Percentiles rank a stretch among this genome's conserved stretches.
These are phyloP conservation scores for Cercospora sp. DNA, from an alignment of 2,329 filamentous ascomycete genomes.

Conservation along the genomic window DNA sequence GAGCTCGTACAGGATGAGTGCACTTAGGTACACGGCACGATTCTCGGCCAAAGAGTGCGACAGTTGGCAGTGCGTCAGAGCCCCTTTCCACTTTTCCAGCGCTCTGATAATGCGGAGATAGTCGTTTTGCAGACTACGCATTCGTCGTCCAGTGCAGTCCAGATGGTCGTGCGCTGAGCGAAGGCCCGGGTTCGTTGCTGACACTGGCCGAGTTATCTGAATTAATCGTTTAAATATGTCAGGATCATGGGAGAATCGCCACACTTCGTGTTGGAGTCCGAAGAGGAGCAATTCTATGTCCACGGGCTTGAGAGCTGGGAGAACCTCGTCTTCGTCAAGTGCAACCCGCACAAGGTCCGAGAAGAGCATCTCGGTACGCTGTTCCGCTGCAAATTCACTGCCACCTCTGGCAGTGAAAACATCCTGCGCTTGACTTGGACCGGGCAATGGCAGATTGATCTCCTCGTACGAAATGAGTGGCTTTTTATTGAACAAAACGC, in stretches of 20 bases:
- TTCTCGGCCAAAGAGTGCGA: background rate
- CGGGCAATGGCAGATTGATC: slow-evolving; percentile 21
- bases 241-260: slow-evolving; percentile 26
- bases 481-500: slow-evolving; percentile 20
- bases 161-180: no score
- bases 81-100: background rate
- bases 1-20: background rate
- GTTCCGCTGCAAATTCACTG: slow-evolving; percentile 11
- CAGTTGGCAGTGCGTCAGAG: background rate
- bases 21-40: background rate
- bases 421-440: slow-evolving; percentile 1
- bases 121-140: slow-evolving; percentile 5
- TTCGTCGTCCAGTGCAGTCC: background rate
- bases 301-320: slow-evolving; percentile 20
- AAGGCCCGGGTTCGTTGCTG: no score
- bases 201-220: background rate
- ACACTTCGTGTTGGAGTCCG: slow-evolving; percentile 24
- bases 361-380: slow-evolving; percentile 19
- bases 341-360: slow-evolving; percentile 25
- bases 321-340: slow-evolving; percentile 18
- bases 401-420: background rate
- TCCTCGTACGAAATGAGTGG: slow-evolving; percentile 23
- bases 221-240: slow-evolving; percentile 22
- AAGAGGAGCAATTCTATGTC: slow-evolving; percentile 23
- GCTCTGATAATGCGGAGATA: background rate